Base-by-base conservation (phyloP, 495 filamentous ascomycete species). In the Tuber magnatum region DNA sequence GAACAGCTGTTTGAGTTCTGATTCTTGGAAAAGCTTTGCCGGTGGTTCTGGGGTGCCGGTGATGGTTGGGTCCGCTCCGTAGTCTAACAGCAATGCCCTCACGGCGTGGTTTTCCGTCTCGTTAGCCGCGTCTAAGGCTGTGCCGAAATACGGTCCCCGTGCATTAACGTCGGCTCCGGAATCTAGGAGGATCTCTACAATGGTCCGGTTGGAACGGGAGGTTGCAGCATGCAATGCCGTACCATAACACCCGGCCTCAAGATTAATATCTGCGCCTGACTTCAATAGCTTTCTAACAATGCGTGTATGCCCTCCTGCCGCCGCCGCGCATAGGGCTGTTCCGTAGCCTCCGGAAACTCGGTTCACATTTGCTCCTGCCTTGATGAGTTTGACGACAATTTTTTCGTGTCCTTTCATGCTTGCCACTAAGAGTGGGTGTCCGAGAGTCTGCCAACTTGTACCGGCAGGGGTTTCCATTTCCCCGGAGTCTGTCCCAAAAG, bases 221-320 rank as follows among this genome's bases (percentile, higher is more conserved):
- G 77, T 79, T 32, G 83, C 82, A 24, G 76, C 80, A 74, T 82
- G 80, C n/a, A 85, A 76, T 18, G 84, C 81, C 20, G 77, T 83
- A 24, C 74, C 72, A 74, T 82, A 82, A 1, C 39, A 22, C 56
- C 83, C 80, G 61, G 78, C 82, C 46, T 78, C 35, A 18, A 72
- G 77, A 74, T 84, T 82, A 18, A 81, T 71, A 65, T 81, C 74
- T 22, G 80, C 81, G 6, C 83, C 81, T 51, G 75, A 22, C 20
- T 75, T 70, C 28, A 84, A 40, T n/a, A 84, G 72, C 22, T 73
- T 22, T 18, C 81, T 61, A 12, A 81, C 74, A 22, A 83, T 46
- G 1, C 73, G 22, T 8, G 41, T 8, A 39, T 81, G 3, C 1
- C 78, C 75, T 16, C 14, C 42, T 41, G 39, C 20, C 16, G 70